Evolutionary conservation across 345 rosid species (phyloP), one percentile per base, ranked within the genome.

Genomic region (Rhizophora mangle): DNA sequence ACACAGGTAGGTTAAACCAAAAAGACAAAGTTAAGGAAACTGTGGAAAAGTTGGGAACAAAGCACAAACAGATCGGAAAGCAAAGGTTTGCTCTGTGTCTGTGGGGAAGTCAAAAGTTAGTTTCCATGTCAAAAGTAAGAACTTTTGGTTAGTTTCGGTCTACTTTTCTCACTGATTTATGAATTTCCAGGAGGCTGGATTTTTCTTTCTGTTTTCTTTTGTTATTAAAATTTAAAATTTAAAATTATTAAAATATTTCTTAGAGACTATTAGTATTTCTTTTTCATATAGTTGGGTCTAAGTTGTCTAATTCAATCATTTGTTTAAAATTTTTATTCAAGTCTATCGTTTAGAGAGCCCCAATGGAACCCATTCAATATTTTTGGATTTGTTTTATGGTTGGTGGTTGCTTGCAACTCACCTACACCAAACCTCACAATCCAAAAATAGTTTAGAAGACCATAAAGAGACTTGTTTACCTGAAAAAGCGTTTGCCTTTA

Each of bases 401-500:
- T 74, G 37, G 37, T 32, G 51, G 59, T 73, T 79, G 75, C 80
- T 75, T 77, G 72, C 26, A 58, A 64, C 62, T 68, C 72, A 71
- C 63, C 71, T 55, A 80, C 60, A 68, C 81, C 82, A 67, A 78
- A 81, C 76, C 63, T 74, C 56, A 37, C 72, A 75, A 73, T 65
- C 74, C 29, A 56, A 70, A 66, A 29, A 37, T 26, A 56, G n/a
- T 43, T 52, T 54, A 39, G 34, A 57, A 22, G 64, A 21, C 63
- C 16, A 30, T 34, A 68, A 58, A 62, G 67, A 34, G 32, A 64
- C 61, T 20, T 27, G 20, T 64, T 69, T 64, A 63, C 46, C 36
- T 21, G 24, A 60, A 1, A 39, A 15, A 43, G 49, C 55, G 49
- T 63, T 75, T 39, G 27, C 30, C 22, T 51, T 56, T 69, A 19